phyloP scores from a whole-genome alignment of 1,284 basidiomycete species.

The Trichosporon sp. region DNA sequence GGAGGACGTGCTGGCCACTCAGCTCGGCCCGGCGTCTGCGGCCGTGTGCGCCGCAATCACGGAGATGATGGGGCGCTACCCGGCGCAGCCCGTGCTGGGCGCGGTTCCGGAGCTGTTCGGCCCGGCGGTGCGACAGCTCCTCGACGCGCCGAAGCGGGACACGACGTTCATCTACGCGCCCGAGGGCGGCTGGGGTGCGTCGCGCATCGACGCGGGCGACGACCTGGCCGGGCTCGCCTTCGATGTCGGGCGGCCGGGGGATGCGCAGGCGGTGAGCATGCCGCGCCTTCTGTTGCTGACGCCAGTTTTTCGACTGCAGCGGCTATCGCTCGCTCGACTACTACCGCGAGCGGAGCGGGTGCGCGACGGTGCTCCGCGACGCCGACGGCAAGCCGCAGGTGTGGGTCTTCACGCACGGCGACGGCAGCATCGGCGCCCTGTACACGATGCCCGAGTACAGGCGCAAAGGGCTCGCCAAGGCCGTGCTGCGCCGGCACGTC shows the following conservation, averaged over 20 bases:
- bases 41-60: not conserved
- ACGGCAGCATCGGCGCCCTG: constrained; percentile 28
- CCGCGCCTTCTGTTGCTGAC: not conserved
- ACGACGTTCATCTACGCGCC: not conserved
- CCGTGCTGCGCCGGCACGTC: constrained; percentile 21
- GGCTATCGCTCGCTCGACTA: constrained; percentile 18
- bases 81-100: not conserved
- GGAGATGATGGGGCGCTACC: not conserved
- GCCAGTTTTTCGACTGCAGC: constrained; percentile 11
- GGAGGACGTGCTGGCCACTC: not conserved
- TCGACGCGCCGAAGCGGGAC: not conserved
- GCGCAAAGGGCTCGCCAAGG: constrained; percentile 26
- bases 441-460: constrained; percentile 24
- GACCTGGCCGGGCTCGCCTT: constrained; percentile 9
- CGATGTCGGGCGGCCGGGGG: constrained; percentile 13
- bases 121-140: not conserved
- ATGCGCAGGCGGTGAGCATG: constrained; percentile 20
- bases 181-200: not conserved
- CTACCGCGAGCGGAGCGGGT: constrained; percentile 15
- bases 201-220: not conserved
- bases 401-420: constrained; percentile 28
- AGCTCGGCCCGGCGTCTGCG: not conserved
- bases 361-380: constrained; percentile 20
- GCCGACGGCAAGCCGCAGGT: not conserved
- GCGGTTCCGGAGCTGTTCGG: not conserved